A percentile compares a stretch with the other conserved stretches of the same genome.
Evolutionary conservation across 163 green algal genomes (phyloP).

Genomic region (Scenedesmus sp.): DNA sequence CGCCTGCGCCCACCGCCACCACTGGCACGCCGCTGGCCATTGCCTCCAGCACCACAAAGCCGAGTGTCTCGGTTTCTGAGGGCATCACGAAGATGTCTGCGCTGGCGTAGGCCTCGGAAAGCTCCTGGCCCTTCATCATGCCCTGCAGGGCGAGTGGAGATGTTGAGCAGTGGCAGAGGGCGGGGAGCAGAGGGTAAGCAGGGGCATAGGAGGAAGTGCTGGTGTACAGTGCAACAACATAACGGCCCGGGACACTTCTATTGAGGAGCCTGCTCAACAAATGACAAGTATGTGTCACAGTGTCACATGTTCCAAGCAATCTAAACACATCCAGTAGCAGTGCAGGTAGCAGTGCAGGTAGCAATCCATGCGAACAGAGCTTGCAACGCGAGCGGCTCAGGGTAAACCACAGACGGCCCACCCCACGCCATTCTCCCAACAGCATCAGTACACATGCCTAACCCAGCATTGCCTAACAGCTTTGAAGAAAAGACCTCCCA

Average conservation of each 20-base stretch:
- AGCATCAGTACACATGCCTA: too few relatives aligned
- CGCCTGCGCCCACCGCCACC: conserved; percentile 93
- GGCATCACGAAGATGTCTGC: conserved; percentile 99
- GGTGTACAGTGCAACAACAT: too few relatives aligned
- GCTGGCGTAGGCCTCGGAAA: conserved; percentile 93
- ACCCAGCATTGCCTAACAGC: neutral
- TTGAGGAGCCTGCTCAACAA: too few relatives aligned
- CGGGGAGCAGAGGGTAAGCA: neutral
- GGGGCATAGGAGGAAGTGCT: neutral
- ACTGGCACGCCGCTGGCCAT: conserved; percentile 96
- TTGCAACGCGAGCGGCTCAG: too few relatives aligned
- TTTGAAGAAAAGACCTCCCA: neutral
- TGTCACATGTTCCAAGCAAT: too few relatives aligned
- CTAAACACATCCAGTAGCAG: too few relatives aligned
- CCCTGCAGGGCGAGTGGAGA: conserved; percentile 38
- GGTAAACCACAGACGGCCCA: too few relatives aligned
- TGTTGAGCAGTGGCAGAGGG: neutral
- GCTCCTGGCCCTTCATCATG: conserved; percentile 89
- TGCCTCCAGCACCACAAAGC: conserved; percentile 98
- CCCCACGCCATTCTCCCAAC: too few relatives aligned
- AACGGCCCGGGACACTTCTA: too few relatives aligned
- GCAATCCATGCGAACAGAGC: too few relatives aligned
- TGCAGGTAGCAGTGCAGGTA: too few relatives aligned
- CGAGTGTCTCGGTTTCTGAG: conserved; percentile 88
- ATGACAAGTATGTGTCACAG: too few relatives aligned